Conservation (phyloP, 2,329 filamentous ascomycete genomes). For the Niveomyces coronatus region DNA sequence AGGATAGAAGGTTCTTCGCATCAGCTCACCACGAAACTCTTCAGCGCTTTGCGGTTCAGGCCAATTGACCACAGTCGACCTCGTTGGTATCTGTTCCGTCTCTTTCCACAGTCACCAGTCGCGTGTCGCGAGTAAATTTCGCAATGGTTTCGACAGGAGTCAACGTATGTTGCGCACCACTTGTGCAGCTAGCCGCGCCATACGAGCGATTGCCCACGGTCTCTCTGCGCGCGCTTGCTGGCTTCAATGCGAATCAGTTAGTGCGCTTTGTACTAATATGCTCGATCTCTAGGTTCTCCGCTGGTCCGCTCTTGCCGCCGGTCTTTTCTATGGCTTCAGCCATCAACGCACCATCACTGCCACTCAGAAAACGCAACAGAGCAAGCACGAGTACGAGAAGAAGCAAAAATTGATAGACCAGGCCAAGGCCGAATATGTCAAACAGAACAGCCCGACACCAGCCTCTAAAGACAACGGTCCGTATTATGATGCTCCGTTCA, state of each 20-base stretch:
- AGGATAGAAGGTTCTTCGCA: conserved; percentile 30
- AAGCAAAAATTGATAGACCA: conserved; percentile 87
- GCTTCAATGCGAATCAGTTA: not conserved
- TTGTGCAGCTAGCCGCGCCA: too few relatives aligned
- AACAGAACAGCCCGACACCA: conserved; percentile 51
- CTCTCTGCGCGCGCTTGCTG: not conserved
- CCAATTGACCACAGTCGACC: conserved; percentile 35
- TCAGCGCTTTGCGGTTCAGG: conserved; percentile 30
- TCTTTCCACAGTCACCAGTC: conserved; percentile 24
- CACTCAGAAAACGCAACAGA: conserved; percentile 57
- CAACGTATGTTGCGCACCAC: conserved; percentile 43
- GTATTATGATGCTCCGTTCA: conserved; percentile 12
- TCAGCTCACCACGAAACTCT: conserved; percentile 28
- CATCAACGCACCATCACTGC: conserved; percentile 77
- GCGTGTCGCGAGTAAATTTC: conserved; percentile 30
- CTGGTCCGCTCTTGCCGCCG: conserved; percentile 86
- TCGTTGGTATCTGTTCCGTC: conserved; percentile 11
- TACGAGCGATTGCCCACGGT: too few relatives aligned
- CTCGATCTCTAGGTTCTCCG: conserved; percentile 69
- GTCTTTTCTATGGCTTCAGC: conserved; percentile 90
- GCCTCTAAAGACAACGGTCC: conserved; percentile 24
- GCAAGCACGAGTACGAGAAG: conserved; percentile 76
- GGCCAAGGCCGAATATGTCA: conserved; percentile 83
- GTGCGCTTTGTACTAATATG: conserved; percentile 22
- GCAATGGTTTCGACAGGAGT: conserved; percentile 59